A percentile compares a stretch with the other conserved stretches of the same genome.
These are phyloP conservation scores for Stachybotrys chlorohalonatus DNA, from an alignment of 2,329 filamentous ascomycete species.

Conservation along the genomic window DNA sequence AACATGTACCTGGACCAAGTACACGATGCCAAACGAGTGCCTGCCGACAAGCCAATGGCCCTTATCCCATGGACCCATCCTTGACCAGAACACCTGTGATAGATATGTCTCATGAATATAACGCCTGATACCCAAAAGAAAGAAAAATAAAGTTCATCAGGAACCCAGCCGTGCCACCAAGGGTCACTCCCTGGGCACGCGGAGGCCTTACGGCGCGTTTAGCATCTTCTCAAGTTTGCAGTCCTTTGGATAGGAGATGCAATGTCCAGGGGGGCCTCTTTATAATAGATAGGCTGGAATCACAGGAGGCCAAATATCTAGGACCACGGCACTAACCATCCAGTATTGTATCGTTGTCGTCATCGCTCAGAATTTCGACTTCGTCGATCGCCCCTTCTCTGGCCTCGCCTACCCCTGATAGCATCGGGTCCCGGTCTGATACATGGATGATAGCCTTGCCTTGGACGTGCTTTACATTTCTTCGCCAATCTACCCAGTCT, in stretches of 20 bases:
- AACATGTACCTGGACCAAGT: background rate
- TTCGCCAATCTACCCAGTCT: slow-evolving; percentile 80
- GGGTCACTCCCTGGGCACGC: too few species aligned
- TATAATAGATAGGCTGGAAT: background rate
- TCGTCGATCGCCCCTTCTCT: slow-evolving; percentile 74
- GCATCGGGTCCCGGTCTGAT: slow-evolving; percentile 57
- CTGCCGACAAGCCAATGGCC: background rate
- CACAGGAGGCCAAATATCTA: background rate
- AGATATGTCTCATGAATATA: background rate
- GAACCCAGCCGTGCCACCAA: too few species aligned
- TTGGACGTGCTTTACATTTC: slow-evolving; percentile 62
- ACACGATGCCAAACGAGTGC: background rate
- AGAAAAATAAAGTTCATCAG: too few species aligned
- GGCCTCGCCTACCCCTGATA: slow-evolving; percentile 43
- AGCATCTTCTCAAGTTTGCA: too few species aligned
- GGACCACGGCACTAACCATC: slow-evolving; percentile 2
- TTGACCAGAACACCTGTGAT: background rate
- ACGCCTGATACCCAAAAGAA: too few species aligned
- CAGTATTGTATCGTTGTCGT: slow-evolving; percentile 38
- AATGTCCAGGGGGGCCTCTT: too few species aligned
- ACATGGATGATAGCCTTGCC: slow-evolving; percentile 84
- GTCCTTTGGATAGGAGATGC: too few species aligned
- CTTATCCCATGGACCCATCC: background rate
- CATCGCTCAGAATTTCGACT: slow-evolving; percentile 80
- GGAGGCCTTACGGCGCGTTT: too few species aligned